These are phyloP conservation scores for Arabidopsis lyrata DNA, from an alignment of 441 rosid species.

Conservation along the genomic window DNA sequence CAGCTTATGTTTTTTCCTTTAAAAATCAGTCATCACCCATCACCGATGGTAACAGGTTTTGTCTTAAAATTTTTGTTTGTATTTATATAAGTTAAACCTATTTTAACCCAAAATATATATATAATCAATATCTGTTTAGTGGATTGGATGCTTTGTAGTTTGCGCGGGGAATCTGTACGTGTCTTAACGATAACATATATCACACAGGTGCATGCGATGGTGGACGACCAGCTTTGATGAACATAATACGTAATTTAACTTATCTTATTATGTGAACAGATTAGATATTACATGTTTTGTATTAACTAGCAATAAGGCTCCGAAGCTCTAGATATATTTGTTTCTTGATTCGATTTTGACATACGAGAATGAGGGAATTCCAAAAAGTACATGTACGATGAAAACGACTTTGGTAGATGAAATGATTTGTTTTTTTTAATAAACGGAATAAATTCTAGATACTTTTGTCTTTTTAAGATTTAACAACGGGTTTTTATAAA, in stretches of 20 bases:
- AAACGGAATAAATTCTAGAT: not conserved
- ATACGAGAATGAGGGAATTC: not conserved
- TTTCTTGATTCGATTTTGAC: not conserved
- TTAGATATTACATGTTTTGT: not conserved
- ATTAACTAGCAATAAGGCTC: not conserved
- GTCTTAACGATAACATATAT: conserved; percentile 21
- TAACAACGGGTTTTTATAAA: not conserved
- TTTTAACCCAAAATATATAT: no score
- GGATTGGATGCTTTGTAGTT: conserved; percentile 18
- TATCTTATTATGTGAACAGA: not conserved
- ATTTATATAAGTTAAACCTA: not conserved
- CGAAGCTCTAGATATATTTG: not conserved
- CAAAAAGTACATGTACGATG: not conserved
- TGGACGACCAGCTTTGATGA: conserved; percentile 10
- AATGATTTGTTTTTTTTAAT: not conserved
- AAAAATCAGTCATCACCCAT: not conserved
- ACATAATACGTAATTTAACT: not conserved
- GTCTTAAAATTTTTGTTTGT: not conserved
- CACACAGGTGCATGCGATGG: conserved; percentile 11
- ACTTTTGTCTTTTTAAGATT: not conserved
- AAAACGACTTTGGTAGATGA: conserved; percentile 1
- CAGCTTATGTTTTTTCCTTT: not conserved
- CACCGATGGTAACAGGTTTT: not conserved
- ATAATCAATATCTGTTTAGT: not conserved
- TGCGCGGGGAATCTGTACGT: conserved; percentile 40